Evolutionary conservation across 305 asterid genomes (phyloP).

Genomic region (Fraxinus velutina): DNA sequence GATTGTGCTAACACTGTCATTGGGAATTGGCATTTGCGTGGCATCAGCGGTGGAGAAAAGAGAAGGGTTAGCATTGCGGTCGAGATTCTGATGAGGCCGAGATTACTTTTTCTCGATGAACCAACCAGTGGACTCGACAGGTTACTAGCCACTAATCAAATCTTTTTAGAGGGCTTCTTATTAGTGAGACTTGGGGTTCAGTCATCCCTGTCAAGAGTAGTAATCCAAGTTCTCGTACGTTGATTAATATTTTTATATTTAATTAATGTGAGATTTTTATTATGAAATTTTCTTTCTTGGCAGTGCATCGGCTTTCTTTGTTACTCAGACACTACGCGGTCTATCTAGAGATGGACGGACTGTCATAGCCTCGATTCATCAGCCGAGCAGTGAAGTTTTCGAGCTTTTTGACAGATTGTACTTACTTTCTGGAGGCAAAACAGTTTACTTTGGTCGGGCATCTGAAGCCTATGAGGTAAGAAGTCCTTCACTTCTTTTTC

Average conservation of each 20-base stretch:
- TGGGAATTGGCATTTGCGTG: conserved; percentile 93
- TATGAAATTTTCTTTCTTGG: background rate
- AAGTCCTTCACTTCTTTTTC: background rate
- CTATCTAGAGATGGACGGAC: conserved; percentile 90
- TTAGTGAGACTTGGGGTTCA: too few relatives aligned
- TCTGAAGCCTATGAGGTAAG: conserved; percentile 87
- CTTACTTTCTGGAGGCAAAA: conserved; percentile 84
- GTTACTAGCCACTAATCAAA: conserved; percentile 20
- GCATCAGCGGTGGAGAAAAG: conserved; percentile 90
- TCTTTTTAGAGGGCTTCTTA: background rate
- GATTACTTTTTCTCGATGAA: conserved; percentile 90
- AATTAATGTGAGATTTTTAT: background rate
- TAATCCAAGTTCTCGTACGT: too few relatives aligned
- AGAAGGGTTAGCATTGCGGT: conserved; percentile 91
- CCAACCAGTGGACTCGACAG: conserved; percentile 99
- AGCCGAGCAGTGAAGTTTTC: conserved; percentile 96
- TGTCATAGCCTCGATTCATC: conserved; percentile 91
- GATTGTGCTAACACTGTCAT: conserved; percentile 94
- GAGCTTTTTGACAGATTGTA: conserved; percentile 84
- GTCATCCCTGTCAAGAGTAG: too few relatives aligned
- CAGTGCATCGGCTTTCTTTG: conserved; percentile 98
- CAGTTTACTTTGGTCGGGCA: conserved; percentile 87
- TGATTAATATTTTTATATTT: too few relatives aligned
- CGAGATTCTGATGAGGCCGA: conserved; percentile 88
- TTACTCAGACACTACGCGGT: conserved; percentile 77